phyloP scores from a whole-genome alignment of 495 filamentous ascomycete genomes.

The Penicillium subrubescens region DNA sequence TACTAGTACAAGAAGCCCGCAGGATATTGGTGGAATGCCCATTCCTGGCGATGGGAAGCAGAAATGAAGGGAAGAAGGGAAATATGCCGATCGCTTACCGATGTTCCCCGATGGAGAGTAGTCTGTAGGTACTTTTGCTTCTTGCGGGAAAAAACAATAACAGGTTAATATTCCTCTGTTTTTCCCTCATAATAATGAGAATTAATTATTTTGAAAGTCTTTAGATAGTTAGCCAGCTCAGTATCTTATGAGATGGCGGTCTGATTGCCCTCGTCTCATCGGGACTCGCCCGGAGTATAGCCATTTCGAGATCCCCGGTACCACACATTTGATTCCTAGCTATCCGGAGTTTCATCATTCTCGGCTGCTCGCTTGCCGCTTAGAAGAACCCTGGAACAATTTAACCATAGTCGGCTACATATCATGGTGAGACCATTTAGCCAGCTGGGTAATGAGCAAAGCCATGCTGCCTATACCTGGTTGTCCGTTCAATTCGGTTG shows the following conservation, averaged over 20 bases:
- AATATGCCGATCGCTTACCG: not conserved
- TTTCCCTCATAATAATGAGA: not conserved
- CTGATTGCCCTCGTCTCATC: not conserved
- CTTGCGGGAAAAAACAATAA: not conserved
- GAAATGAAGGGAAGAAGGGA: slow-evolving; percentile 9
- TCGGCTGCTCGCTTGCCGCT: not conserved
- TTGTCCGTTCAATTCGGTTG: not conserved
- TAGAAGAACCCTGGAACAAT: not conserved
- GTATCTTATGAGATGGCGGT: not conserved
- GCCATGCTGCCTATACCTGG: not conserved
- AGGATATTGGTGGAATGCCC: not conserved
- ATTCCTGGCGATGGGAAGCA: not conserved
- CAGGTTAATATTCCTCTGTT: too few relatives aligned
- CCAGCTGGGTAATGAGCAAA: not conserved
- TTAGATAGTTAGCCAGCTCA: not conserved
- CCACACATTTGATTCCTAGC: not conserved
- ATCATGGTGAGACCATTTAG: not conserved
- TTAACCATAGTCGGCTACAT: not conserved
- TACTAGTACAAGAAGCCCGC: not conserved
- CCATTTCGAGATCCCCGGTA: slow-evolving; percentile 1
- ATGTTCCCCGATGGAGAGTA: too few relatives aligned
- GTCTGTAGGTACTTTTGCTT: not conserved
- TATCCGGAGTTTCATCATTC: not conserved
- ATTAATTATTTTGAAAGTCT: not conserved
- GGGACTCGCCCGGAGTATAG: slow-evolving; percentile 1